Conservation (phyloP, 768 basidiomycete genomes). For the Tulasnella sp. region DNA sequence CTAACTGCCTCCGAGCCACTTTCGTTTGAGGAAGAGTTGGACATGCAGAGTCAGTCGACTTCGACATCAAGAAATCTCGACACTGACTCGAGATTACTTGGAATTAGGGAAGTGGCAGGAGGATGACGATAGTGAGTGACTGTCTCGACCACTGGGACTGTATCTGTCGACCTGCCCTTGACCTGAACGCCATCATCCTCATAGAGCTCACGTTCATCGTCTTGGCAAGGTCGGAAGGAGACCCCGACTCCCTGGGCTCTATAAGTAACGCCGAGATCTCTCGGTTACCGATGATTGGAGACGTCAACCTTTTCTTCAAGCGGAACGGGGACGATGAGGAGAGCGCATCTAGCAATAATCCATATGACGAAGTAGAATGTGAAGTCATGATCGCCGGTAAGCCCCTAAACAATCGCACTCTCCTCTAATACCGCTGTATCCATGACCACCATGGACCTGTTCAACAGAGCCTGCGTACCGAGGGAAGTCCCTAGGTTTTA, state of each 20-base stretch:
- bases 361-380: slow-evolving; percentile 62
- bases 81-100: too few relatives aligned
- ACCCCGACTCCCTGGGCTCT: background rate
- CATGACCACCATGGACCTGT: too few relatives aligned
- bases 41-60: slow-evolving; percentile 63
- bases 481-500: slow-evolving; percentile 53
- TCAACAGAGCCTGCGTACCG: slow-evolving; percentile 56
- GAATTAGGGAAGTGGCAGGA: slow-evolving; percentile 66
- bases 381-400: slow-evolving; percentile 33
- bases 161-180: background rate
- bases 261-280: slow-evolving; percentile 26
- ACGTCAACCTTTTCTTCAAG: slow-evolving; percentile 84
- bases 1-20: slow-evolving; percentile 81
- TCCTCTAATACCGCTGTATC: too few relatives aligned
- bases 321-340: slow-evolving; percentile 31
- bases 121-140: slow-evolving; percentile 70
- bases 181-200: background rate
- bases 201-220: slow-evolving; percentile 84
- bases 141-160: too few relatives aligned
- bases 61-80: background rate
- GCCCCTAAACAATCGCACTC: background rate
- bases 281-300: slow-evolving; percentile 67
- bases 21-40: slow-evolving; percentile 67
- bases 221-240: slow-evolving; percentile 38
- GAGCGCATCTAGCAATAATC: slow-evolving; percentile 19